phyloP scores from a whole-genome alignment of 805 yeast species.

The Schwanniomyces vanrijiae region DNA sequence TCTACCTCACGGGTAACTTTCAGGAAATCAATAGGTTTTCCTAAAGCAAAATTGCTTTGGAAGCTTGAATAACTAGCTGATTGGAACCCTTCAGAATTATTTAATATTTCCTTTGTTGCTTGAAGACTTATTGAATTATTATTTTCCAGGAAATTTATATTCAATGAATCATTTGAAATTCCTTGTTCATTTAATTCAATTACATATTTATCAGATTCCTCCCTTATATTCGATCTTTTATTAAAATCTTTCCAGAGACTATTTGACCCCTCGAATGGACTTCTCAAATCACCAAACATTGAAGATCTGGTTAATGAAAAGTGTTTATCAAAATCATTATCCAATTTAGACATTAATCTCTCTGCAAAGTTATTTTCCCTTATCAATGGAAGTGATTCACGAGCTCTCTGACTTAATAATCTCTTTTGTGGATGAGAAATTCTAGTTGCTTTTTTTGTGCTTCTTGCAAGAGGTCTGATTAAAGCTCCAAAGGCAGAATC shows the following conservation, averaged over 20 bases:
- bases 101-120: slow-evolving; percentile 12
- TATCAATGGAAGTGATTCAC: not conserved
- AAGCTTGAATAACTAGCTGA: slow-evolving; percentile 14
- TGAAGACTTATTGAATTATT: slow-evolving; percentile 23
- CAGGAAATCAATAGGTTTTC: slow-evolving; percentile 21
- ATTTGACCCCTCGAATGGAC: not conserved
- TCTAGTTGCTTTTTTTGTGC: not conserved
- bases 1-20: slow-evolving; percentile 19
- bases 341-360: not conserved
- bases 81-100: slow-evolving; percentile 7
- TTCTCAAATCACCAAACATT: not conserved
- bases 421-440: not conserved
- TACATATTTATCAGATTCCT: slow-evolving; percentile 22
- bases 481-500: not conserved
- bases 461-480: not conserved
- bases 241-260: slow-evolving; percentile 10
- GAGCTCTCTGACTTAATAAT: not conserved
- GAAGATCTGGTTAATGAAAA: not conserved
- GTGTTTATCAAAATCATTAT: not conserved
- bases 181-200: slow-evolving; percentile 15
- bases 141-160: slow-evolving; percentile 21
- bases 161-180: slow-evolving; percentile 18
- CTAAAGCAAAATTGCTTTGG: slow-evolving; percentile 20
- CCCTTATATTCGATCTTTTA: slow-evolving; percentile 21
- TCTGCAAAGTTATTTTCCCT: not conserved